Evolutionary conservation across 177 flowering plant genomes (phyloP), one percentile per base, ranked within the genome.

Genomic region (Tripterygium wilfordii): DNA sequence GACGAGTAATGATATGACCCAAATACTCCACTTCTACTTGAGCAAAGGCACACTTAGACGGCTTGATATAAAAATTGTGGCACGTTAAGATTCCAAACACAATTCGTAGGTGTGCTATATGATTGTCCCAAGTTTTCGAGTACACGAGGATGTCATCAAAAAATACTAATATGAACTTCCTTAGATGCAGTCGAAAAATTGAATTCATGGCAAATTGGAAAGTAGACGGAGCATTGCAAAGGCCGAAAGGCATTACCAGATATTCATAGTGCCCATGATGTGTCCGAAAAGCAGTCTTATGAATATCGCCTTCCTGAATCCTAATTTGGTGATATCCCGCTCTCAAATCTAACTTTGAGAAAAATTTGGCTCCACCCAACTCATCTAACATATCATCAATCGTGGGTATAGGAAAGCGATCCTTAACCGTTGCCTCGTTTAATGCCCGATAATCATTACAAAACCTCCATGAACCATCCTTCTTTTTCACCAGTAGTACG

Each of bases 191-290:
- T n/a, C n/a, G n/a, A n/a, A n/a, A n/a, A n/a, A n/a, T n/a, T 10
- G 33, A 36, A 8, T 59, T 59, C 57, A 59, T 59, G 26, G 30
- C 10, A 1, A 16, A 10, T 19, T 51, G 47, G 20, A 60, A 60
- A 0, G 50, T 31, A n/a, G n/a, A n/a, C n/a, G 10, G 31, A 25
- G 19, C 19, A n/a, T n/a, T 24, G 22, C 7, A 14, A 2, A 49
- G 28, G 0, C 49, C 37, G 28, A 58, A 58, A 0, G 49, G 43
- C 50, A 43, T 50, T 27, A 51, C 42, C 3, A 47, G 8, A 3
- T 32, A 39, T 13, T 60, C 58, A 8, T 60, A 40, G 21, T 53
- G 58, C 0, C 48, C 53, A 6, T 46, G 25, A 14, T 26, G 45
- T 5, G 58, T 60, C 1, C 53, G 16, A 24, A 53, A 53, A 7